A percentile compares a stretch with the other conserved stretches of the same genome.
These are phyloP conservation scores for Suillus ampliporus DNA, from an alignment of 768 basidiomycete genomes.

Conservation along the genomic window DNA sequence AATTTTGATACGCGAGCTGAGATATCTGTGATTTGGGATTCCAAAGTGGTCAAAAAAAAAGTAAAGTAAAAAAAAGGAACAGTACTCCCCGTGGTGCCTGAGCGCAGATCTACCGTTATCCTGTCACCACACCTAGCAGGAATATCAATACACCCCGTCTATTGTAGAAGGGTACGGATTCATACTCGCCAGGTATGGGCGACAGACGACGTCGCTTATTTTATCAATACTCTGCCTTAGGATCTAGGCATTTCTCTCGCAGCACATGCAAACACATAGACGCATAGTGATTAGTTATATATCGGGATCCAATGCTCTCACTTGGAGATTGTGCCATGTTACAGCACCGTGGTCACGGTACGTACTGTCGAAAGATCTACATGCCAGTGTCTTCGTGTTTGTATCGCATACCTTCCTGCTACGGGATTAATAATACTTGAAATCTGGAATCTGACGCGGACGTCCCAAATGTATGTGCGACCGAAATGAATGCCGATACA, in stretches of 20 bases:
- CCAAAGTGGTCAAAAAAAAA: neutral
- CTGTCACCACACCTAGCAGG: neutral
- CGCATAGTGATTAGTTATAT: neutral
- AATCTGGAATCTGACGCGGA: neutral
- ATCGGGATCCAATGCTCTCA: neutral
- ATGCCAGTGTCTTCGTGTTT: neutral
- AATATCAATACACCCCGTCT: neutral
- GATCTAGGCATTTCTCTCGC: neutral
- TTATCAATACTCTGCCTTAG: neutral
- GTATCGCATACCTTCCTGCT: neutral
- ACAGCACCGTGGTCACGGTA: neutral
- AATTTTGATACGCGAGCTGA: neutral
- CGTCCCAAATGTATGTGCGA: neutral
- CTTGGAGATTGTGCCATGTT: neutral
- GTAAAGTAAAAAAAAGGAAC: neutral
- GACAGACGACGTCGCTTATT: neutral
- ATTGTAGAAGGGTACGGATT: neutral
- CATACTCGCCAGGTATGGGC: neutral
- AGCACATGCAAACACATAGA: neutral
- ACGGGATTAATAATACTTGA: neutral
- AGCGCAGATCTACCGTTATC: neutral
- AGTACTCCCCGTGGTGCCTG: neutral
- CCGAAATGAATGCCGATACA: neutral
- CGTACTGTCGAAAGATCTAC: neutral
- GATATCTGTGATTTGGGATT: neutral